A percentile compares a stretch with the other conserved stretches of the same genome.
These are phyloP conservation scores for Lipomyces oligophaga DNA, from an alignment of 805 yeast genomes.

Conservation along the genomic window DNA sequence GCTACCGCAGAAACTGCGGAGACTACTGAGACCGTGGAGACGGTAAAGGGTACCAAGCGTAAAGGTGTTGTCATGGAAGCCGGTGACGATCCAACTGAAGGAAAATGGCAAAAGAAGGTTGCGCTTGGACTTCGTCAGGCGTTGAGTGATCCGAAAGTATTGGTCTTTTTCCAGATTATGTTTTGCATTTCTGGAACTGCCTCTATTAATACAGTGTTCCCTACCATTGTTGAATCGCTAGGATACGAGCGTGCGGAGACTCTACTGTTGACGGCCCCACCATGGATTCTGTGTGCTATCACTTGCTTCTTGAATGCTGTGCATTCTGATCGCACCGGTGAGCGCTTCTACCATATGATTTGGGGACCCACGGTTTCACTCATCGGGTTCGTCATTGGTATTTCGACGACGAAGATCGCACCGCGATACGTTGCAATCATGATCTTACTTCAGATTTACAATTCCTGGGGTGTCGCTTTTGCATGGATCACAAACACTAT, in stretches of 20 bases:
- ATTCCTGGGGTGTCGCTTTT: slow-evolving; percentile 50
- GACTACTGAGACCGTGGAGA: not conserved
- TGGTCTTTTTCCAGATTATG: slow-evolving; percentile 23
- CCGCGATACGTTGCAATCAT: slow-evolving; percentile 56
- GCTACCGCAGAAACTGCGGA: not conserved
- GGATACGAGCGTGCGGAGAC: slow-evolving; percentile 50
- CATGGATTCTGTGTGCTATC: slow-evolving; percentile 22
- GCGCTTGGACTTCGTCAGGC: slow-evolving; percentile 26
- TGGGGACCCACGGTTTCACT: slow-evolving; percentile 45
- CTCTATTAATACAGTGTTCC: slow-evolving; percentile 48
- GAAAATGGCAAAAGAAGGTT: not conserved
- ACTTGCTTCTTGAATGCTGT: slow-evolving; percentile 22
- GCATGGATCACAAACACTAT: slow-evolving; percentile 55
- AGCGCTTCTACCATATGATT: slow-evolving; percentile 45
- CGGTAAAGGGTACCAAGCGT: not conserved
- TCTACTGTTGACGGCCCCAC: slow-evolving; percentile 42
- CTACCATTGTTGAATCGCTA: slow-evolving; percentile 55
- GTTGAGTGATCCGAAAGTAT: slow-evolving; percentile 30
- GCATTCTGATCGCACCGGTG: slow-evolving; percentile 25
- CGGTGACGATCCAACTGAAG: not conserved
- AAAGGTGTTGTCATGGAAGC: slow-evolving; percentile 1
- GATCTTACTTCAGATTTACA: slow-evolving; percentile 54
- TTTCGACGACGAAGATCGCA: slow-evolving; percentile 50
- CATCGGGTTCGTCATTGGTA: slow-evolving; percentile 49
- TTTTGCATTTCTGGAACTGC: slow-evolving; percentile 52